These are phyloP conservation scores for Blastomyces emzantsi DNA, from an alignment of 2,329 filamentous ascomycete species.

Conservation along the genomic window DNA sequence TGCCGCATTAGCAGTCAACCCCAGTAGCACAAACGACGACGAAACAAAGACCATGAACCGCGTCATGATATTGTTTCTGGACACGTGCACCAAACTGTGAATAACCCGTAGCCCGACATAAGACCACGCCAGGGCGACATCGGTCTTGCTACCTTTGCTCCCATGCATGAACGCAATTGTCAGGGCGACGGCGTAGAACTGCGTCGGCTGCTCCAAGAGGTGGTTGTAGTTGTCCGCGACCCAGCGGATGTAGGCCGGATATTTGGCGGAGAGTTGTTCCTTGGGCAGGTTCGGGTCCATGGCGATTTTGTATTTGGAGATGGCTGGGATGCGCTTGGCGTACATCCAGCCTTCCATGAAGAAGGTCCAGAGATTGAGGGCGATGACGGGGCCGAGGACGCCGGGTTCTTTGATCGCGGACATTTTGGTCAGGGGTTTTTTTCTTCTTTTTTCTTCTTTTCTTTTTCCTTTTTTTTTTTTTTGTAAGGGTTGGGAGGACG, in stretches of 20 bases:
- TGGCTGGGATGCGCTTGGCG: conserved; percentile 30
- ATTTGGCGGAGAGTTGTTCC: conserved; percentile 21
- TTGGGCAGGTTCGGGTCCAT: conserved; percentile 18
- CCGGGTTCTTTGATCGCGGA: conserved; percentile 12
- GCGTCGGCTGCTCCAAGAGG: conserved; percentile 38
- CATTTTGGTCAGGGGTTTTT: background rate
- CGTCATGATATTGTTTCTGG: conserved; percentile 29
- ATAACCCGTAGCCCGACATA: conserved; percentile 35
- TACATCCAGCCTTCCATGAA: conserved; percentile 38
- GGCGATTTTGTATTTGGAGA: conserved; percentile 24
- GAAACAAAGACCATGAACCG: conserved; percentile 29
- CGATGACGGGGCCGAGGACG: conserved; percentile 25
- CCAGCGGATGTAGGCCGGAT: conserved; percentile 26
- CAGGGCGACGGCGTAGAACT: conserved; percentile 37
- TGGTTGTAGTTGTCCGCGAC: conserved; percentile 40
- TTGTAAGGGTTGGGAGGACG: background rate
- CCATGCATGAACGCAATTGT: conserved; percentile 25
- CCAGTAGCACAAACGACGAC: conserved; percentile 25
- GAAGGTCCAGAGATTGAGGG: conserved; percentile 35
- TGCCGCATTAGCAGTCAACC: conserved; percentile 22
- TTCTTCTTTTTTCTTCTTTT: too few species aligned
- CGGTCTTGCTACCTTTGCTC: conserved; percentile 17
- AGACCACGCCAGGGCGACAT: conserved; percentile 33
- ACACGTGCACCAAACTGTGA: conserved; percentile 35
- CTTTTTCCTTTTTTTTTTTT: background rate